Base-by-base conservation (phyloP, 371 early-diverging fungal genomes). In the Chytridium lagenaria region DNA sequence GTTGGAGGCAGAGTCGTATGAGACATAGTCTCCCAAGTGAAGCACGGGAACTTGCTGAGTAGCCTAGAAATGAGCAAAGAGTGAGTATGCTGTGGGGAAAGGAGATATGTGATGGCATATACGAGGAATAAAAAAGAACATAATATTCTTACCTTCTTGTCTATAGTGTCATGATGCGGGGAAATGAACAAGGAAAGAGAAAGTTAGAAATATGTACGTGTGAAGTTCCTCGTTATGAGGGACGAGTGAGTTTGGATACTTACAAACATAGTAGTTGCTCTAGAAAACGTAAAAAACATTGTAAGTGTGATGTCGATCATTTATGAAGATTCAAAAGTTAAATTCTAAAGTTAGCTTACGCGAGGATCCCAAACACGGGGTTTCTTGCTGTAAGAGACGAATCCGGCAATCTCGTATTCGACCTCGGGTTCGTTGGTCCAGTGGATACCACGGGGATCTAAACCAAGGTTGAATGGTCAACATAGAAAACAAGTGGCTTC, bases 381-480 rank as follows among this genome's bases (percentile, higher is more conserved):
- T 3, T 36, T 36, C 36, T 63, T 19, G 63, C 36, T 63, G 63
- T 63, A 63, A 16, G 63, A 31, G 3, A 36, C 63, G 36, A 31
- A 63, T 3, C 26, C 63, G 36, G 63, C 63, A 36, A 63, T 15
- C 30, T 31, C 36, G 63, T 63, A 63, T 23, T 63, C 63, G 63
- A 23, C 12, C 3, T 12, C 12, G 63, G 57, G 57, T 26, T 57
- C 57, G 22, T 7, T 22, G 57, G 5, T 57, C 34, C 36, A 61
- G 61, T 34, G 23, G 57, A 23, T 7, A 15, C 15, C 26, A 10
- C 10, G 7, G 15, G 15, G 5, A 7, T 57, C 15, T 57, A 7
- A 30, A 57, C 5, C 7, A 44, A 44, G 19, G 44, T 19, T 7
- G 19, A 44, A 44, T 19, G 44, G 7, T 52, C 23, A 52, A 23